Evolutionary conservation across 2,329 filamentous ascomycete genomes (phyloP), one percentile per base, ranked within the genome.

Genomic region (Monilinia polystroma): DNA sequence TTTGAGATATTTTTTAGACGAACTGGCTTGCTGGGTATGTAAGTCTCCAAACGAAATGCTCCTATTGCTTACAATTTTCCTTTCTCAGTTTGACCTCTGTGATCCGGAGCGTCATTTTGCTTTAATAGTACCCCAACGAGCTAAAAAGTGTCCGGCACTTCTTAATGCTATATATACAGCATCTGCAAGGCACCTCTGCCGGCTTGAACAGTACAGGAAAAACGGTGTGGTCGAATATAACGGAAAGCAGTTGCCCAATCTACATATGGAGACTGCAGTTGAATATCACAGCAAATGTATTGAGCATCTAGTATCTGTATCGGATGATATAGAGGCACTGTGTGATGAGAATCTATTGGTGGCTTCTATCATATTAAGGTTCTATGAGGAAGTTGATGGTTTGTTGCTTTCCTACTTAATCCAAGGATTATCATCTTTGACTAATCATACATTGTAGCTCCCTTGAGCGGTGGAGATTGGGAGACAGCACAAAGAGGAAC

Each of bases 271-370:
- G 52, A 77, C 76, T 4, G 77, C 79, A 4, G 75, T 79, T 0
- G 71, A 76, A 23, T 81, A 81, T 66, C 80, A 81, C 67, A 79
- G 76, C 62, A 73, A 78, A 67, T 80, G 79, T 41, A 75, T 81
- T 20, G 74, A 76, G 23, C 76, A 80, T 58, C 74, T 81, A 2
- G 75, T 81, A 6, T 74, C 77, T 12, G 72, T 78, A 0, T 76
- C 78, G 18, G 73, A 77, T 41, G 73, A 79, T 67, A 74, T 77
- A 0, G 75, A 77, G 49, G 75, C 78, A 10, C 68, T 78, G 5
- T 77, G 75, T 47, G 78, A 80, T 53, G 78, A 79, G 47, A 76
- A 73, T 35, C 52, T 81, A 1, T 71, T 81, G 4, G 78, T 78
- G 2, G 78, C 78, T 3, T 75, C 76, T 56, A 74, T 80, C 49